Conservation (phyloP, 2,329 filamentous ascomycete species). For the Corynespora cassiicola region DNA sequence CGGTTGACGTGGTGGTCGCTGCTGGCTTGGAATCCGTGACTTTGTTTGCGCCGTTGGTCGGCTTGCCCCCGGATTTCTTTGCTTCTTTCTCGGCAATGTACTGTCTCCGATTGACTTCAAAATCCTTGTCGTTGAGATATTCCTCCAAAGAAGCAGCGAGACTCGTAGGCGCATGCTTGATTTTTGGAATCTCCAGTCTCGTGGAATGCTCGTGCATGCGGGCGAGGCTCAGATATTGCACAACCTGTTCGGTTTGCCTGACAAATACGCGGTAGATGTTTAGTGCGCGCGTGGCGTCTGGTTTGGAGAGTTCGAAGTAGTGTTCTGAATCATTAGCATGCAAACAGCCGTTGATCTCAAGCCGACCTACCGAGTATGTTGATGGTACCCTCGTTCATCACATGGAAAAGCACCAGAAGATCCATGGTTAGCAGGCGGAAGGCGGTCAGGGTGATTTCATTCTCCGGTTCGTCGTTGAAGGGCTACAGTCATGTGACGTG, state of each 20-base stretch:
- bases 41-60: constrained; percentile 47
- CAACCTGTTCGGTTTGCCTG: constrained; percentile 89
- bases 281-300: constrained; percentile 90
- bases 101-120: constrained; percentile 90
- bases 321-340: constrained; percentile 66
- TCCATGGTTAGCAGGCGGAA: constrained; percentile 92
- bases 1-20: constrained; percentile 24
- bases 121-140: constrained; percentile 92
- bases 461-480: constrained; percentile 86
- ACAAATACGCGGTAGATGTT: constrained; percentile 92
- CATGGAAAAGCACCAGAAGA: constrained; percentile 86
- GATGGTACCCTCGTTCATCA: constrained; percentile 96
- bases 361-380: constrained; percentile 80
- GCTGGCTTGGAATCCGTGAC: constrained; percentile 39
- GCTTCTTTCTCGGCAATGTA: constrained; percentile 88
- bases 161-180: constrained; percentile 96
- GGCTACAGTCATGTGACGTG: constrained; percentile 60
- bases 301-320: constrained; percentile 97
- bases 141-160: constrained; percentile 89
- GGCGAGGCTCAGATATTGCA: constrained; percentile 86
- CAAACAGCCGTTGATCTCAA: not conserved
- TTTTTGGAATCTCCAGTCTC: constrained; percentile 89
- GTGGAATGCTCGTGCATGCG: constrained; percentile 92
- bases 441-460: constrained; percentile 94
- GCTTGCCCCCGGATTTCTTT: constrained; percentile 59